Conservation (phyloP, 192 early-diverging fungal species). For the Backusella luteola region DNA sequence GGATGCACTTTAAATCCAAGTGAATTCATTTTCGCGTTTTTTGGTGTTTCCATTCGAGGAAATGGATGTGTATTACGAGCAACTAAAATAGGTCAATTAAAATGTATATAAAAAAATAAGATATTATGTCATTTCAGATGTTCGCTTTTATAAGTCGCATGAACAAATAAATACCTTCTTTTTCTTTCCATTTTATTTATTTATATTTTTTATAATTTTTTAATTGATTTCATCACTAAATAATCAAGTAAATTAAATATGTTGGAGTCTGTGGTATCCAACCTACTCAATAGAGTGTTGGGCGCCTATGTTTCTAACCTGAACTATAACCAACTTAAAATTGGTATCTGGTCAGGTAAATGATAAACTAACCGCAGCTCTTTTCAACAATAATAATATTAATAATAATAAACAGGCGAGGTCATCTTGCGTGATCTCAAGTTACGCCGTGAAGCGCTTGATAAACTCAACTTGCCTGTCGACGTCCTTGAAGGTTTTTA, state of each 20-base stretch:
- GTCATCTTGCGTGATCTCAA: conserved; percentile 91
- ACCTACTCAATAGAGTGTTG: conserved; percentile 78
- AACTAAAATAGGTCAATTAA: background rate
- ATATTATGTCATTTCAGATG: background rate
- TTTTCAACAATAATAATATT: background rate
- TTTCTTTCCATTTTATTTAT: background rate
- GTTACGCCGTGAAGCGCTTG: conserved; percentile 85
- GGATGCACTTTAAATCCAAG: background rate
- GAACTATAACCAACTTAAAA: conserved; percentile 90
- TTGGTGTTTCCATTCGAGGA: background rate
- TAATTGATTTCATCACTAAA: background rate
- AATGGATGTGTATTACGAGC: background rate
- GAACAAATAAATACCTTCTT: background rate
- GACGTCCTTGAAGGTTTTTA: conserved; percentile 78
- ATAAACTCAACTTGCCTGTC: conserved; percentile 92
- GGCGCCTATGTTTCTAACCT: conserved; percentile 96
- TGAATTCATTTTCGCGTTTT: background rate
- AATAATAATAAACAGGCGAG: conserved; percentile 65
- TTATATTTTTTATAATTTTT: background rate
- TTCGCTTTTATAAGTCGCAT: background rate
- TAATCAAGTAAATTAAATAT: conserved; percentile 33
- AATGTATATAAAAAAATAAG: background rate
- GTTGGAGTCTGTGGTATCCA: conserved; percentile 79
- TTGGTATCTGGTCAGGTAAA: conserved; percentile 95
- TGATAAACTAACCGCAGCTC: background rate